These are phyloP conservation scores for Corynespora cassiicola DNA, from an alignment of 2,329 filamentous ascomycete species.

Conservation along the genomic window DNA sequence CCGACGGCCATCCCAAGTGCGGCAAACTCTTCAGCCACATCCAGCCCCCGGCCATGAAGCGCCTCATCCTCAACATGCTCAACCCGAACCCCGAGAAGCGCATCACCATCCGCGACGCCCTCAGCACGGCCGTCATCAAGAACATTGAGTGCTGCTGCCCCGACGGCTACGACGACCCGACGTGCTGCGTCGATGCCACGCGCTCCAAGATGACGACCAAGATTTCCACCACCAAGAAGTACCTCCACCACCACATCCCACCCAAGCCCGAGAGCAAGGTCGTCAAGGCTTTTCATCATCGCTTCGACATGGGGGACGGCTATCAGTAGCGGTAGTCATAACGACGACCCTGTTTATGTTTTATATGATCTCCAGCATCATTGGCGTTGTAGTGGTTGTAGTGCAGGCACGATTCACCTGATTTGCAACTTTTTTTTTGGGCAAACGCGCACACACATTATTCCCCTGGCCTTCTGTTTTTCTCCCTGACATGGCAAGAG, in stretches of 20 bases:
- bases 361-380: slow-evolving; percentile 5
- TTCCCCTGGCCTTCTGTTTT: no score
- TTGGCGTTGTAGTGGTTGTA: no score
- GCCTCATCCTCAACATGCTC: slow-evolving; percentile 80
- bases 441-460: no score
- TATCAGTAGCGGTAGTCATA: no score
- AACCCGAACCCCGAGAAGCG: slow-evolving; percentile 77
- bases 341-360: slow-evolving; percentile 3
- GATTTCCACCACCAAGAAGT: slow-evolving; percentile 47
- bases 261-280: slow-evolving; percentile 46
- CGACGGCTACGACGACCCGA: slow-evolving; percentile 71
- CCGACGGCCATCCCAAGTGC: slow-evolving; percentile 68
- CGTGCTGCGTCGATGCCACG: slow-evolving; percentile 66
- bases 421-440: no score
- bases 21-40: slow-evolving; percentile 71
- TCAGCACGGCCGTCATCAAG: slow-evolving; percentile 75
- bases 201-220: slow-evolving; percentile 41
- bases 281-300: slow-evolving; percentile 42
- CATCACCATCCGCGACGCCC: slow-evolving; percentile 71
- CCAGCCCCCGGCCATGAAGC: slow-evolving; percentile 68
- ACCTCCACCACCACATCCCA: slow-evolving; percentile 51
- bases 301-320: slow-evolving; percentile 49
- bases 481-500: no score
- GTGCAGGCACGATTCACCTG: no score
- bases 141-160: slow-evolving; percentile 79